Conservation (phyloP, 192 early-diverging fungal species). For the Funneliformis geosporum region DNA sequence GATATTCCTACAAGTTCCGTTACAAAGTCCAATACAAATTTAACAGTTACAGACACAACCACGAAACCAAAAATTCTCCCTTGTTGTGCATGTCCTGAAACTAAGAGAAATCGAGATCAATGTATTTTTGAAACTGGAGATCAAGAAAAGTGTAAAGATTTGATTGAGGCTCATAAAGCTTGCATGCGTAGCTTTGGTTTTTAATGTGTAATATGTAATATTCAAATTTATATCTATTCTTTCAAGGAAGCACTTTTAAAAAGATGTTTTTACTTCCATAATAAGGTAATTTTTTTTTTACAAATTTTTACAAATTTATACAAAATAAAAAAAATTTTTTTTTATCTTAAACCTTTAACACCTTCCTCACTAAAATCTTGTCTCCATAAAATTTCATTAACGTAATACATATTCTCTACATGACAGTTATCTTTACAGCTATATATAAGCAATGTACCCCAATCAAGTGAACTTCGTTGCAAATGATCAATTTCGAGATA, state of each 20-base stretch:
- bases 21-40: background rate
- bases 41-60: background rate
- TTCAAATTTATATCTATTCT: too few species aligned
- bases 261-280: too few species aligned
- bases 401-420: slow-evolving; percentile 54
- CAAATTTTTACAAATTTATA: too few species aligned
- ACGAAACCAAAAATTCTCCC: slow-evolving; percentile 65
- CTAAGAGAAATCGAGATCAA: slow-evolving; percentile 85
- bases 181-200: slow-evolving; percentile 95
- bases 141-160: slow-evolving; percentile 85
- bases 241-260: too few species aligned
- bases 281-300: too few species aligned
- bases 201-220: slow-evolving; percentile 79
- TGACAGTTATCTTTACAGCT: slow-evolving; percentile 84
- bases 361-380: slow-evolving; percentile 89
- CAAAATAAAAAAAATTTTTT: background rate
- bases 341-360: slow-evolving; percentile 39
- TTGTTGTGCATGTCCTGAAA: slow-evolving; percentile 97
- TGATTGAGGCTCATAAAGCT: slow-evolving; percentile 83
- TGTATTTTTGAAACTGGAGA: slow-evolving; percentile 81
- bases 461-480: slow-evolving; percentile 76
- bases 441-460: slow-evolving; percentile 87
- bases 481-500: slow-evolving; percentile 73
- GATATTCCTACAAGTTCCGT: background rate
- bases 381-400: slow-evolving; percentile 66